Conservation (phyloP, 2,329 filamentous ascomycete genomes). For the Ophiocordyceps polyrhachis-furcata region DNA sequence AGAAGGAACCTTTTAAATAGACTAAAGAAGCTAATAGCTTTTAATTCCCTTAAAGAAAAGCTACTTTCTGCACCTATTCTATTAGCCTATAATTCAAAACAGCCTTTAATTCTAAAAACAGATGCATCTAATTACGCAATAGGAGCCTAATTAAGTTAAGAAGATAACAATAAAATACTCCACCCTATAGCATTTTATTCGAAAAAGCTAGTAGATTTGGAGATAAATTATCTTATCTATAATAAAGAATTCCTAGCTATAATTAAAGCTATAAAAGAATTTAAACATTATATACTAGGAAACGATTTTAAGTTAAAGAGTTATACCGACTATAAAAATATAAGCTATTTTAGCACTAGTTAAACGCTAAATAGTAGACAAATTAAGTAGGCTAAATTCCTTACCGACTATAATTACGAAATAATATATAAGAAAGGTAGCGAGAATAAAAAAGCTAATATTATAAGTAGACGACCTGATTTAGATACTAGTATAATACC, state of each 20-base stretch:
- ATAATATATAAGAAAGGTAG: neutral
- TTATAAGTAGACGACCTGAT: neutral
- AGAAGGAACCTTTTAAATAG: neutral
- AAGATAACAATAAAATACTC: conserved; percentile 4
- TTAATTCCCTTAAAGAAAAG: neutral
- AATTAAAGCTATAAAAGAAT: conserved; percentile 8
- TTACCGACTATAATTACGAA: neutral
- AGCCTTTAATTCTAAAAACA: neutral
- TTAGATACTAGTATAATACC: neutral
- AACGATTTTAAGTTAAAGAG: conserved; percentile 5
- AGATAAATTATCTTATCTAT: conserved; percentile 9
- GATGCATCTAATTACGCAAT: neutral
- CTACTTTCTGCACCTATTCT: too few species aligned
- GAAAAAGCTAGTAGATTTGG: conserved; percentile 1
- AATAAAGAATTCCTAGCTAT: conserved; percentile 9
- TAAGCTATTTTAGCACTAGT: neutral
- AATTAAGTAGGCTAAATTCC: neutral
- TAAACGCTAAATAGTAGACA: neutral
- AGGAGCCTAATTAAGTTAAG: conserved; percentile 3
- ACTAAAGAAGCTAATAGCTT: neutral
- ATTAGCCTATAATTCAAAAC: neutral
- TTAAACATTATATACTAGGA: conserved; percentile 5
- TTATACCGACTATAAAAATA: conserved; percentile 9
- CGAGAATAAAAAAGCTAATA: neutral
- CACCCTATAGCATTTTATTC: conserved; percentile 4